These are phyloP conservation scores for Strigomonas galati DNA, from an alignment of 208 protist species.

Conservation along the genomic window DNA sequence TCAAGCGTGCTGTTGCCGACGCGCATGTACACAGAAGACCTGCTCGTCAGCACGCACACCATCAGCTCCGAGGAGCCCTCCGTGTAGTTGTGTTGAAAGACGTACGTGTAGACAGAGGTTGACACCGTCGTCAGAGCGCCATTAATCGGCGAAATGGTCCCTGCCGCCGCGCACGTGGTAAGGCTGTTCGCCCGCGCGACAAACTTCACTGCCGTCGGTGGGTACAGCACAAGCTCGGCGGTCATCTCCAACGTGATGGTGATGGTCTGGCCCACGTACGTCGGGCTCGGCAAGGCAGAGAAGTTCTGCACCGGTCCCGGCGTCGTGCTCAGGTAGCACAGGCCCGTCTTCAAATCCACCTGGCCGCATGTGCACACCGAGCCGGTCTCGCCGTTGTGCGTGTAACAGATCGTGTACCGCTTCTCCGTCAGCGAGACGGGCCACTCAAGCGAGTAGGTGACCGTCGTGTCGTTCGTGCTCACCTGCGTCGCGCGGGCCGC, in stretches of 20 bases:
- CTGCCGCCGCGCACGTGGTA: slow-evolving; percentile 44
- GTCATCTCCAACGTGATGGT: slow-evolving; percentile 39
- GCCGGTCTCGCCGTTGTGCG: slow-evolving; percentile 39
- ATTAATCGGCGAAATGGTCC: slow-evolving; percentile 40
- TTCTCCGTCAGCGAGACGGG: slow-evolving; percentile 56
- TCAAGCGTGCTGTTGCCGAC: slow-evolving; percentile 27
- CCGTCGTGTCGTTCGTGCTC: slow-evolving; percentile 35
- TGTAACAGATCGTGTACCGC: slow-evolving; percentile 82
- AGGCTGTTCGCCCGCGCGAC: slow-evolving; percentile 52
- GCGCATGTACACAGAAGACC: slow-evolving; percentile 34
- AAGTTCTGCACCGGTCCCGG: slow-evolving; percentile 52
- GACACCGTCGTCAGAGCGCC: slow-evolving; percentile 29
- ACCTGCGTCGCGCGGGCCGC: slow-evolving; percentile 32
- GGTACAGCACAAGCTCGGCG: slow-evolving; percentile 37
- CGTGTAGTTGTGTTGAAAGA: slow-evolving; percentile 79
- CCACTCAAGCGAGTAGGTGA: slow-evolving; percentile 78
- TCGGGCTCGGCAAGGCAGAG: slow-evolving; percentile 41
- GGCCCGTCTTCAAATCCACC: slow-evolving; percentile 52
- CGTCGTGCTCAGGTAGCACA: slow-evolving; percentile 65
- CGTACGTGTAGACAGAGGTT: slow-evolving; percentile 42
- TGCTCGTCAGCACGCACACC: slow-evolving; percentile 65
- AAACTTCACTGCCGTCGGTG: slow-evolving; percentile 67
- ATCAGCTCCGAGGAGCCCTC: slow-evolving; percentile 45
- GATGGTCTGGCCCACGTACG: slow-evolving; percentile 84
- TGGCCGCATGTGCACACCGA: slow-evolving; percentile 83